Evolutionary conservation across 108 stramenopile species (phyloP), one percentile per base, ranked within the genome.

Genomic region (Cafeteria roenbergensis): DNA sequence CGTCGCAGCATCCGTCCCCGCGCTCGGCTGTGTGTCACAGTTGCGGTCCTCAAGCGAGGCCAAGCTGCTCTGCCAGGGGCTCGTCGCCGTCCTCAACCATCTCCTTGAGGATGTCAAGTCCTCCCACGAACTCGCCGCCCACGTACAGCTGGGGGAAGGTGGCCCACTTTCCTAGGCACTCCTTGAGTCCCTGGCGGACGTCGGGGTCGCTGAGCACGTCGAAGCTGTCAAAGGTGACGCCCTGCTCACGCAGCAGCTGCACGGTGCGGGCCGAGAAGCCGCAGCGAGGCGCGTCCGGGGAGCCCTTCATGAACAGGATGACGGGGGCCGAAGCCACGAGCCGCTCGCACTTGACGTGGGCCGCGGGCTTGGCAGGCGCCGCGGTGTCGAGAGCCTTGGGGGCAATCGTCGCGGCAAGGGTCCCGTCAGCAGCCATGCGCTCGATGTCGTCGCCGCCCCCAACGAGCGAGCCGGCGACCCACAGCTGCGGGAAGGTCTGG

Each of bases 361-460:
- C 63, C 20, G 42, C 63, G 31, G 30, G 26, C 51, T 22, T 51
- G 51, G 51, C 14, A 14, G 14, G 51, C 38, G 63, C 37, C 26
- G 22, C 64, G 20, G 64, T 17, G 42, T 12, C 42, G 6, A 12
- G 42, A 48, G 42, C 42, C 6, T 6, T 17, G 6, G 42, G 42
- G 42, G 17, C 42, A 48, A 31, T n/a, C n/a, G n/a, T n/a, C n/a
- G n/a, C n/a, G n/a, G n/a, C n/a, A n/a, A n/a, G n/a, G n/a, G n/a
- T n/a, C n/a, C n/a, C n/a, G n/a, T n/a, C n/a, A n/a, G n/a, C n/a
- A n/a, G n/a, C n/a, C n/a, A n/a, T n/a, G n/a, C n/a, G n/a, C n/a
- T n/a, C n/a, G n/a, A n/a, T n/a, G n/a, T n/a, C n/a, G 74, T 98
- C 97, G 52, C 95, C 73, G 21, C 97, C 97, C 52, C 97, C 97